Percentiles rank a stretch among this genome's conserved stretches.
Evolutionary conservation across 495 filamentous ascomycete genomes (phyloP).

Genomic region (Penicilliopsis zonata): DNA sequence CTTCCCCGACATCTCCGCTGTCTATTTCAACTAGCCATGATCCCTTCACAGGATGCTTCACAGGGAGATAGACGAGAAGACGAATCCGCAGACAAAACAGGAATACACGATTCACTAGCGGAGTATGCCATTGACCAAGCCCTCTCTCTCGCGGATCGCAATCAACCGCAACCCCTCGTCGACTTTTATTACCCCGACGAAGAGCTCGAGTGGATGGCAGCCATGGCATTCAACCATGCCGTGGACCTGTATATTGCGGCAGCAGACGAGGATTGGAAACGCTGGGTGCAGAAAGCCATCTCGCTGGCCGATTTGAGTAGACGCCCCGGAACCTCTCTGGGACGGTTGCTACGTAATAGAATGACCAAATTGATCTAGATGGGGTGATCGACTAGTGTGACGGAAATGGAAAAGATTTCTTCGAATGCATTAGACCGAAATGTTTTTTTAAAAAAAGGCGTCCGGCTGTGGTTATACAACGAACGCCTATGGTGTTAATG

Average conservation of each 20-base stretch:
- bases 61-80: no score
- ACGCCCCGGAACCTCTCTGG: constrained; percentile 32
- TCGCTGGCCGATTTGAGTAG: constrained; percentile 43
- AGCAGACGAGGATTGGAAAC: constrained; percentile 42
- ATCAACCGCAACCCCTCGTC: neutral
- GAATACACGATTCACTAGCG: constrained; percentile 8
- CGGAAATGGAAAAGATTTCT: constrained; percentile 38
- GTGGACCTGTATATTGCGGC: constrained; percentile 54
- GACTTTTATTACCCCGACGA: constrained; percentile 42
- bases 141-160: constrained; percentile 31
- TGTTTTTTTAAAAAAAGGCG: constrained; percentile 11
- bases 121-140: constrained; percentile 35
- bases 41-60: no score
- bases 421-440: constrained; percentile 36
- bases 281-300: constrained; percentile 58
- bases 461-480: neutral
- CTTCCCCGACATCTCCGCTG: constrained; percentile 63
- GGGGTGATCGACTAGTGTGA: no score
- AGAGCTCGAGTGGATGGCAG: constrained; percentile 71
- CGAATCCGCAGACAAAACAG: constrained; percentile 7
- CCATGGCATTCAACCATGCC: constrained; percentile 61
- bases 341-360: constrained; percentile 40
- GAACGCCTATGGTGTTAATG: constrained; percentile 4
- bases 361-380: constrained; percentile 27
- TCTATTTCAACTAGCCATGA: constrained; percentile 52